Evolutionary conservation across 345 rosid species (phyloP).

Genomic region (Laguncularia racemosa): DNA sequence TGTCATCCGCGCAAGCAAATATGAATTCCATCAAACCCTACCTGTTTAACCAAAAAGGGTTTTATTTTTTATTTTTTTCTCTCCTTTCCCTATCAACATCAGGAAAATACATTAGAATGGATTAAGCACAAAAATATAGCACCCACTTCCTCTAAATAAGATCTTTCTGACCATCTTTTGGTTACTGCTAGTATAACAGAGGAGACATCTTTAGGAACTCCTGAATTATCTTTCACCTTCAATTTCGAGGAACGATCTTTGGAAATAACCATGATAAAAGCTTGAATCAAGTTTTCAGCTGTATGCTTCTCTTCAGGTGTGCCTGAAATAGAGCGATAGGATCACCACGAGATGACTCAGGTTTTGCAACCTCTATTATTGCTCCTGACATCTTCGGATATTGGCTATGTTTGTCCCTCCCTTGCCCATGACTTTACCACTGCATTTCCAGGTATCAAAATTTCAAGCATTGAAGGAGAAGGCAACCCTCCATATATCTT

Average conservation of each 20-base stretch:
- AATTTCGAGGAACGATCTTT: constrained; percentile 11
- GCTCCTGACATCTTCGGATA: constrained; percentile 99
- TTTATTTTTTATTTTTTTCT: too few species aligned
- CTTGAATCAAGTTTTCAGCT: constrained; percentile 95
- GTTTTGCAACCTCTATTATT: constrained; percentile 74
- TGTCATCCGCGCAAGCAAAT: too few species aligned
- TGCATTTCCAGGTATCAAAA: constrained; percentile 78
- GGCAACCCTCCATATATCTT: constrained; percentile 71
- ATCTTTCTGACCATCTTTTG: too few species aligned
- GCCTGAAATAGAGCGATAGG: constrained; percentile 83
- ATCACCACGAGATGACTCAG: constrained; percentile 69
- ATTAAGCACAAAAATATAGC: too few species aligned
- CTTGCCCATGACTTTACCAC: constrained; percentile 90
- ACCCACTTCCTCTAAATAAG: too few species aligned
- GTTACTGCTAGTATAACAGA: too few species aligned
- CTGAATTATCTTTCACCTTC: constrained; percentile 37
- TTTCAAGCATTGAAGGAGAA: constrained; percentile 52
- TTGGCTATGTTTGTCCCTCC: constrained; percentile 84
- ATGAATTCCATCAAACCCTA: too few species aligned
- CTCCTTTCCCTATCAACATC: constrained; percentile 27
- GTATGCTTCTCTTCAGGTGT: constrained; percentile 82
- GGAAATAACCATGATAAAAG: constrained; percentile 81
- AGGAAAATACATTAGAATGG: too few species aligned
- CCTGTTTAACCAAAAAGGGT: too few species aligned
- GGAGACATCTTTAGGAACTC: constrained; percentile 17